These are phyloP conservation scores for Nemophila menziesii DNA, from an alignment of 257 asterid species.

Conservation along the genomic window DNA sequence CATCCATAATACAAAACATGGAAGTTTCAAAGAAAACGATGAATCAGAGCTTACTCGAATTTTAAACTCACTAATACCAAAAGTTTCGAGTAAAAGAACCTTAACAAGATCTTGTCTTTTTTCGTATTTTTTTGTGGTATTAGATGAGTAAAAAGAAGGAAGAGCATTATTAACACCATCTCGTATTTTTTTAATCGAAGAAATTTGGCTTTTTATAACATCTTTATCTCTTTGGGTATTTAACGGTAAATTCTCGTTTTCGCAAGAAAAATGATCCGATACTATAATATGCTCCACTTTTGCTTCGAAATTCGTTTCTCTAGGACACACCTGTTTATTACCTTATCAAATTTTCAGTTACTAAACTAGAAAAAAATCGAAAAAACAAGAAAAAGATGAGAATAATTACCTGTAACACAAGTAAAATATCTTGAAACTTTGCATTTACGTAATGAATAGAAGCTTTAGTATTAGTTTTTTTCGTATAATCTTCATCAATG, in stretches of 20 bases:
- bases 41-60: slow-evolving; percentile 35
- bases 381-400: slow-evolving; percentile 7
- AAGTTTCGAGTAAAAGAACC: slow-evolving; percentile 62
- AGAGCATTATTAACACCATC: slow-evolving; percentile 63
- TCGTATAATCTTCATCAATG: slow-evolving; percentile 51
- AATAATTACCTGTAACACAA: slow-evolving; percentile 49
- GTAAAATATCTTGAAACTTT: slow-evolving; percentile 35
- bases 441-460: slow-evolving; percentile 42
- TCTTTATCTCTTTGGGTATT: slow-evolving; percentile 16
- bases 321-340: slow-evolving; percentile 65
- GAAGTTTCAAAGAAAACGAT: slow-evolving; percentile 59
- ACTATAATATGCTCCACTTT: slow-evolving; percentile 57
- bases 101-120: slow-evolving; percentile 29
- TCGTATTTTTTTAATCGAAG: slow-evolving; percentile 45
- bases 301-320: slow-evolving; percentile 52
- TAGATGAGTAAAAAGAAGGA: slow-evolving; percentile 24
- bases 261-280: slow-evolving; percentile 45
- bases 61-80: slow-evolving; percentile 45
- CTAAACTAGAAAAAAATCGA: slow-evolving; percentile 6
- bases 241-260: slow-evolving; percentile 21
- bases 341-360: slow-evolving; percentile 27
- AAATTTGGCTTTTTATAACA: slow-evolving; percentile 20
- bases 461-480: slow-evolving; percentile 23
- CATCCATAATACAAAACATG: slow-evolving; percentile 69
- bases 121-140: slow-evolving; percentile 27